A percentile compares a stretch with the other conserved stretches of the same genome.
phyloP scores from a whole-genome alignment of 2,329 filamentous ascomycete species.

The Aspergillus terreus region DNA sequence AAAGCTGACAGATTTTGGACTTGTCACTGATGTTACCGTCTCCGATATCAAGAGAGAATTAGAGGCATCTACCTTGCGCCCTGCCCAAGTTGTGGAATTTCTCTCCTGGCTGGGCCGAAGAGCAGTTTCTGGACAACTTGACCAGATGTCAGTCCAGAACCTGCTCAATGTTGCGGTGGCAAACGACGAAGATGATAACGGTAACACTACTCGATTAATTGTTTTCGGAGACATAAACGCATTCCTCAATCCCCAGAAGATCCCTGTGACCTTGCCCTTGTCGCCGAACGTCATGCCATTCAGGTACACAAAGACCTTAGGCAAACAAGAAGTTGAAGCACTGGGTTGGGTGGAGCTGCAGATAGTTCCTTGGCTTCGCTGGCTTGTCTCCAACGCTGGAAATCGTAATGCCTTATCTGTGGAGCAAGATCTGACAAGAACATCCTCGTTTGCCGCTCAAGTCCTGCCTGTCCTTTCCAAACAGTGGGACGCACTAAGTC shows the following conservation, averaged over 20 bases:
- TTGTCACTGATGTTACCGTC: slow-evolving; percentile 84
- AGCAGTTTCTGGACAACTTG: slow-evolving; percentile 67
- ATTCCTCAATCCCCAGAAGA: slow-evolving; percentile 72
- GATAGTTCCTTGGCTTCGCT: slow-evolving; percentile 79
- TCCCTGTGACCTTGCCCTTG: slow-evolving; percentile 75
- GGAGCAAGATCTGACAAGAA: slow-evolving; percentile 67
- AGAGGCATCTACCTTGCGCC: slow-evolving; percentile 73
- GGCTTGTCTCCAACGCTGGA: slow-evolving; percentile 65
- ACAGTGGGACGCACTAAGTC: slow-evolving; percentile 78
- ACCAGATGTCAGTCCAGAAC: slow-evolving; percentile 61
- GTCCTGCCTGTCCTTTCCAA: slow-evolving; percentile 80
- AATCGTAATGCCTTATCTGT: slow-evolving; percentile 54
- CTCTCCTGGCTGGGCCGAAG: slow-evolving; percentile 78
- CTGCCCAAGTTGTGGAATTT: slow-evolving; percentile 75
- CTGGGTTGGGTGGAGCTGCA: slow-evolving; percentile 85
- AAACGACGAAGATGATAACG: slow-evolving; percentile 55
- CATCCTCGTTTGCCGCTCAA: slow-evolving; percentile 69
- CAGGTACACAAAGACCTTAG: slow-evolving; percentile 70
- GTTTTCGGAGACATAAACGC: slow-evolving; percentile 70
- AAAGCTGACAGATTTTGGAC: slow-evolving; percentile 76
- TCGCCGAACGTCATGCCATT: slow-evolving; percentile 81
- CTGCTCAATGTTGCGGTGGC: slow-evolving; percentile 68
- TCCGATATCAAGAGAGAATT: slow-evolving; percentile 81
- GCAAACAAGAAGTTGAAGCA: slow-evolving; percentile 65
- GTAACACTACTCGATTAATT: slow-evolving; percentile 66